phyloP scores from a whole-genome alignment of 2,329 filamentous ascomycete genomes.

The Colletotrichum gloeosporioides region DNA sequence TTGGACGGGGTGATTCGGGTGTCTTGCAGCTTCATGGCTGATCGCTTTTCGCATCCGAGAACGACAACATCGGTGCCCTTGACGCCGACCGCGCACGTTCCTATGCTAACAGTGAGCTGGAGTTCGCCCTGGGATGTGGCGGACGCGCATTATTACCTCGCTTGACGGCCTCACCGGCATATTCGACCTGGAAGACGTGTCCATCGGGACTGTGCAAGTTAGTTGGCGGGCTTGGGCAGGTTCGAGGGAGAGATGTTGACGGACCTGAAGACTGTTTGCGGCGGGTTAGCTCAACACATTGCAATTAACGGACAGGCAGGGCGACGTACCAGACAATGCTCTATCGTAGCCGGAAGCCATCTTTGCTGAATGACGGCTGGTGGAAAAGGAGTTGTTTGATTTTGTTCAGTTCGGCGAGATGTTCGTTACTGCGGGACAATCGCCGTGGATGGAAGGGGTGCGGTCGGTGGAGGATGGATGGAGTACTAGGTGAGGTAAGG shows the following conservation, averaged over 20 bases:
- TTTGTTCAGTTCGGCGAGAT: background rate
- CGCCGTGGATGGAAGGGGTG: constrained; percentile 14
- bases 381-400: background rate
- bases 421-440: constrained; percentile 11
- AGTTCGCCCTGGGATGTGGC: constrained; percentile 21
- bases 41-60: constrained; percentile 97
- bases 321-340: constrained; percentile 88
- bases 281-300: constrained; percentile 43
- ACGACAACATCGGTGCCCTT: constrained; percentile 96
- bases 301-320: constrained; percentile 34
- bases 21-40: constrained; percentile 99
- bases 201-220: constrained; percentile 85
- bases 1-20: constrained; percentile 99
- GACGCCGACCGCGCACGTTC: constrained; percentile 96
- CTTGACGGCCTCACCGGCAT: constrained; percentile 98
- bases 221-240: constrained; percentile 36
- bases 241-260: constrained; percentile 29
- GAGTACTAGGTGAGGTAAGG: constrained; percentile 11
- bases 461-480: constrained; percentile 17
- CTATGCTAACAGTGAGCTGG: constrained; percentile 48
- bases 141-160: constrained; percentile 67
- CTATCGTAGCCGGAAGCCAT: constrained; percentile 98
- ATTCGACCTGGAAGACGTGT: constrained; percentile 99
- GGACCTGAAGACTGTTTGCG: constrained; percentile 80
- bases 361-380: constrained; percentile 22